Base-by-base conservation (phyloP, 1,284 basidiomycete species). In the Apiotrichum sp. region DNA sequence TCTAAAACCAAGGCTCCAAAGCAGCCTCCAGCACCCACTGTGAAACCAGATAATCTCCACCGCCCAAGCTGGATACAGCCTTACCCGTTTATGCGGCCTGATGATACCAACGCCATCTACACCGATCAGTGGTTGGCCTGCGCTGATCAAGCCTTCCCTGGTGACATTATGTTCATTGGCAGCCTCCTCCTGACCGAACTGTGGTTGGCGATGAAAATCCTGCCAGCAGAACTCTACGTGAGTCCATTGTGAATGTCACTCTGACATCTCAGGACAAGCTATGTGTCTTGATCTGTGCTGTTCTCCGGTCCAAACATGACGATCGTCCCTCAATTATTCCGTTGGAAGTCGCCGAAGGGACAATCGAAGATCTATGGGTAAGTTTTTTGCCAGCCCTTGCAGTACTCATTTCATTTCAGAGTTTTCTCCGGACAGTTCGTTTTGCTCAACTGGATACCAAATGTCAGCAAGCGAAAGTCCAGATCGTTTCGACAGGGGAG, bases 171-270 rank as follows among this genome's bases (percentile, higher is more conserved):
- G 35, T 56, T 56, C n/a, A 10, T 52, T 14, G 55, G 55, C 13
- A 10, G 45, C 33, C 10, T 56, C 10, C 31, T 56, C 33, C 31
- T 56, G 10, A 56, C 55, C 3, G 55, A 56, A 35, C 31, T 31
- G 6, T 56, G 55, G 55, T 33, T 56, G 3, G 55, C 50, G 1
- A n/a, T 6, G 14, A 16, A 34, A 6, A 2, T 56, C 2, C 9
- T 56, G 5, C 46, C 46, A 0, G 9, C 9, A 2, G 41, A 38
- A 4, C 46, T 56, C 2, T 52, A n/a, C 39, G 55, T 56, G 10
- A 39, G 48, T n/a, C 34, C 2, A 9, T 6, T 14, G 13, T 2
- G 4, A 10, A 1, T 29, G 9, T 6, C 16, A 4, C n/a, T 38
- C 13, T 10, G 2, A 11, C 29, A 29, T 43, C 29, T 35, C 50